Conservation (phyloP, 2,329 filamentous ascomycete genomes). For the Venturia aucupariae region DNA sequence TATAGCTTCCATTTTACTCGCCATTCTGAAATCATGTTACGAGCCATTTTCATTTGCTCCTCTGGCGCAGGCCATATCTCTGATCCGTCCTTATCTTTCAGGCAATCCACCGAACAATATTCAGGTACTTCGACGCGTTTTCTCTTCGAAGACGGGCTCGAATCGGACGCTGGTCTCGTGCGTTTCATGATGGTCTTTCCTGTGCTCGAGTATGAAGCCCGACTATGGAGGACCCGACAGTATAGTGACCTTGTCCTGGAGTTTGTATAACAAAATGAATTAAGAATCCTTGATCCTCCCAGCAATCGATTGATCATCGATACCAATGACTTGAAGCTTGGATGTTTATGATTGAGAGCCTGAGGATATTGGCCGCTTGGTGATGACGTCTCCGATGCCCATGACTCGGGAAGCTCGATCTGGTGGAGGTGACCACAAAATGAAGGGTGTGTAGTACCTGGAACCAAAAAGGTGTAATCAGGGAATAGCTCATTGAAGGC, state of each 20-base stretch:
- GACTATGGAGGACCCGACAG: background rate
- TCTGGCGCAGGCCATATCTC: constrained; percentile 54
- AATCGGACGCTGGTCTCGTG: background rate
- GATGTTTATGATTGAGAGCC: background rate
- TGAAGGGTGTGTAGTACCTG: background rate
- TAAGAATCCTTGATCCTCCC: background rate
- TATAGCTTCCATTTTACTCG: constrained; percentile 23
- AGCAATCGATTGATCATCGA: background rate
- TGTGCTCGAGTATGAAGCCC: background rate
- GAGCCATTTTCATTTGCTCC: constrained; percentile 46
- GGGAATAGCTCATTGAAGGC: background rate
- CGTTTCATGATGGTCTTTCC: constrained; percentile 6
- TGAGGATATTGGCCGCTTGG: background rate
- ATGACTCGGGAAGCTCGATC: background rate
- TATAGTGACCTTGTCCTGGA: too few species aligned
- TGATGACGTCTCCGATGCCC: background rate
- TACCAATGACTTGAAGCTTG: background rate
- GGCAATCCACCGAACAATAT: constrained; percentile 36
- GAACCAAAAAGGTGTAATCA: background rate
- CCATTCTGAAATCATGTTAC: constrained; percentile 51
- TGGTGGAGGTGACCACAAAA: background rate
- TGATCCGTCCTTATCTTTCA: constrained; percentile 36
- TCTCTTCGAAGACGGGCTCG: constrained; percentile 19
- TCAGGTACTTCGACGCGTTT: constrained; percentile 30
- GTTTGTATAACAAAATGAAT: background rate